Percentiles rank a stretch among this genome's conserved stretches.
phyloP scores from a whole-genome alignment of 2,329 filamentous ascomycete species.

The Phialemoniopsis sp. region DNA sequence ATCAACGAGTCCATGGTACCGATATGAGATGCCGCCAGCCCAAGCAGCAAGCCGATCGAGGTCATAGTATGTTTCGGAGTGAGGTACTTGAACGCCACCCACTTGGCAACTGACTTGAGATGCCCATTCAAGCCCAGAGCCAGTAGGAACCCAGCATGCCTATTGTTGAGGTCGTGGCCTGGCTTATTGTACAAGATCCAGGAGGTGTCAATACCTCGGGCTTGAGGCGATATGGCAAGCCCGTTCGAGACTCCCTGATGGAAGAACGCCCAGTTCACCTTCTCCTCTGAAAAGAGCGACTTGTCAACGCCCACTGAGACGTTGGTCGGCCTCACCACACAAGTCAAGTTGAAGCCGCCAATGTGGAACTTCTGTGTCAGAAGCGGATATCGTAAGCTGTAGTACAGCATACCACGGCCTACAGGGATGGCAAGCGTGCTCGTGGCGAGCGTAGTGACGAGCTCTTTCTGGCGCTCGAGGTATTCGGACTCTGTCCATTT shows the following conservation, averaged over 20 bases:
- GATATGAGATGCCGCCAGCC: constrained; percentile 87
- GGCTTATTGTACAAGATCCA: constrained; percentile 99
- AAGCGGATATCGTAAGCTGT: constrained; percentile 79
- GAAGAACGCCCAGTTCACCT: constrained; percentile 98
- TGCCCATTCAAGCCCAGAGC: constrained; percentile 92
- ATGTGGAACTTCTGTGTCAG: constrained; percentile 90
- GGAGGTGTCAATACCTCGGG: constrained; percentile 92
- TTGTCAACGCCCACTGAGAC: constrained; percentile 93
- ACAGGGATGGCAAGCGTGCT: constrained; percentile 86
- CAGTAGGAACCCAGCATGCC: constrained; percentile 91
- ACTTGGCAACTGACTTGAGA: constrained; percentile 90
- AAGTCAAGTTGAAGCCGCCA: constrained; percentile 86
- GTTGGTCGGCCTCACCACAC: constrained; percentile 86
- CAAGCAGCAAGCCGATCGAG: constrained; percentile 89
- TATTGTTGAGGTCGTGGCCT: constrained; percentile 77
- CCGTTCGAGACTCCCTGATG: constrained; percentile 94
- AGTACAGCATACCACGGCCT: constrained; percentile 84
- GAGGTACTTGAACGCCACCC: constrained; percentile 98
- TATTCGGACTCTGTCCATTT: constrained; percentile 83
- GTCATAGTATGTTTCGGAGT: constrained; percentile 99
- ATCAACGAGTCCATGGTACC: constrained; percentile 97
- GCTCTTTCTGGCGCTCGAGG: constrained; percentile 85
- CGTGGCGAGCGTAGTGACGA: constrained; percentile 81
- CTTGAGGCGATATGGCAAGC: constrained; percentile 81
- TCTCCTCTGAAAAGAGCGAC: constrained; percentile 84